Conservation (phyloP, 75 land plant species). For the Cryptomeria japonica region DNA sequence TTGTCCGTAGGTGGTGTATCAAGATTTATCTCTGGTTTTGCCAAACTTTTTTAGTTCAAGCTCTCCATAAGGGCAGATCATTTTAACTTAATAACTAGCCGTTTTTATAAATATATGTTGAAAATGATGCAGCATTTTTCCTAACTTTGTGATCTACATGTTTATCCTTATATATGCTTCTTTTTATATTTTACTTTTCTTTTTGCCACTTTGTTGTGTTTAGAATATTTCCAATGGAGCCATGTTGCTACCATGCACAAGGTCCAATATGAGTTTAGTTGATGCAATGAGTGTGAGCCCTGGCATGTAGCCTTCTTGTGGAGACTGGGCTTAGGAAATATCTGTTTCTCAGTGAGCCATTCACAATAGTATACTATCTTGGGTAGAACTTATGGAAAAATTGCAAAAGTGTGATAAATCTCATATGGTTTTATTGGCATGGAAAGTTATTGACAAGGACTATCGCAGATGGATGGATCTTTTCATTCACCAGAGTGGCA, state of each 20-base stretch:
- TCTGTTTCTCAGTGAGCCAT: background rate
- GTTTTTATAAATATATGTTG: background rate
- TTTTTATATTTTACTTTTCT: background rate
- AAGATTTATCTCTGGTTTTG: background rate
- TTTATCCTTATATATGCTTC: background rate
- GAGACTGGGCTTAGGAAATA: background rate
- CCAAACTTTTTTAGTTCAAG: background rate
- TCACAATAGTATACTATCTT: background rate
- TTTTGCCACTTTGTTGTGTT: background rate
- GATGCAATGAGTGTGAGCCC: background rate
- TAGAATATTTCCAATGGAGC: background rate
- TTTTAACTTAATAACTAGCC: background rate
- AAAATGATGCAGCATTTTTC: background rate
- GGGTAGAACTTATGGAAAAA: background rate
- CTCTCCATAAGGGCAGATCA: background rate
- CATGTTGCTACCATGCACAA: background rate
- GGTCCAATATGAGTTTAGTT: background rate
- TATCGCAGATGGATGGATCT: constrained; percentile 98
- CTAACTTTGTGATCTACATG: background rate
- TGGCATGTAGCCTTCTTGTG: background rate
- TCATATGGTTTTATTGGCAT: constrained; percentile 3
- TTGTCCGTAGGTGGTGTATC: background rate
- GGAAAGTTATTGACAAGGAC: constrained; percentile 81
- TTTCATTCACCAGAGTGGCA: constrained; percentile 99
- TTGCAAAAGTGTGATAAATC: background rate